A percentile compares a stretch with the other conserved stretches of the same genome.
phyloP scores from a whole-genome alignment of 1,284 basidiomycete species.

The Rugosomyces carneus region DNA sequence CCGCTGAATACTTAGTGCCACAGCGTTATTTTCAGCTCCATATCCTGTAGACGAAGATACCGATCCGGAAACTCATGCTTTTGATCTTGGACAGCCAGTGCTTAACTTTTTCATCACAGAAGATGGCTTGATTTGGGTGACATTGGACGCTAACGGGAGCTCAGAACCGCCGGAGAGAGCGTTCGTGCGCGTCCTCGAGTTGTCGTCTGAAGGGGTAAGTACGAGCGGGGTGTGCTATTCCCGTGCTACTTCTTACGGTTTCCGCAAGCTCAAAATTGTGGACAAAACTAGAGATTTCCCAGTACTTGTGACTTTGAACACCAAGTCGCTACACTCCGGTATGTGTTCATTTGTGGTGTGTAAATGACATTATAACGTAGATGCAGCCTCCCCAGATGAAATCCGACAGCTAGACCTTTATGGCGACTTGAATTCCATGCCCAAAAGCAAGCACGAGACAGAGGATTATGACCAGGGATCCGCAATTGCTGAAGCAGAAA shows the following conservation, averaged over 20 bases:
- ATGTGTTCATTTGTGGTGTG: conserved; percentile 10
- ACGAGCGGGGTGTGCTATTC: background rate
- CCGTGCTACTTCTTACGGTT: background rate
- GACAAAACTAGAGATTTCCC: conserved; percentile 22
- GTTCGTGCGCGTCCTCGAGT: conserved; percentile 20
- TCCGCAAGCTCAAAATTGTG: conserved; percentile 20
- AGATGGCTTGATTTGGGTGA: conserved; percentile 40
- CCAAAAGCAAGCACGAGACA: conserved; percentile 48
- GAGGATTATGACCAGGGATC: conserved; percentile 15
- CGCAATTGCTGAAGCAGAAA: conserved; percentile 13
- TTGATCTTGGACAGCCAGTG: conserved; percentile 53
- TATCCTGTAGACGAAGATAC: conserved; percentile 29
- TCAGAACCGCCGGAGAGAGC: conserved; percentile 12
- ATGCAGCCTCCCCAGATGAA: conserved; percentile 38
- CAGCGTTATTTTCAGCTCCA: conserved; percentile 55
- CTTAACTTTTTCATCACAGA: conserved; percentile 47
- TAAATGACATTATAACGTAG: background rate
- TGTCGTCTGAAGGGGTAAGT: conserved; percentile 26
- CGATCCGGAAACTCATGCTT: conserved; percentile 28
- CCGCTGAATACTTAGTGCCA: conserved; percentile 43
- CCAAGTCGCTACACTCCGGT: conserved; percentile 34
- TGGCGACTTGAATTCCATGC: conserved; percentile 48
- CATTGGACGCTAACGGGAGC: conserved; percentile 43
- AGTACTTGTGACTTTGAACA: conserved; percentile 35
- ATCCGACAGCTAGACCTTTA: conserved; percentile 57